Evolutionary conservation across 2,329 filamentous ascomycete genomes (phyloP).

Genomic region (Thelonectria blattea): DNA sequence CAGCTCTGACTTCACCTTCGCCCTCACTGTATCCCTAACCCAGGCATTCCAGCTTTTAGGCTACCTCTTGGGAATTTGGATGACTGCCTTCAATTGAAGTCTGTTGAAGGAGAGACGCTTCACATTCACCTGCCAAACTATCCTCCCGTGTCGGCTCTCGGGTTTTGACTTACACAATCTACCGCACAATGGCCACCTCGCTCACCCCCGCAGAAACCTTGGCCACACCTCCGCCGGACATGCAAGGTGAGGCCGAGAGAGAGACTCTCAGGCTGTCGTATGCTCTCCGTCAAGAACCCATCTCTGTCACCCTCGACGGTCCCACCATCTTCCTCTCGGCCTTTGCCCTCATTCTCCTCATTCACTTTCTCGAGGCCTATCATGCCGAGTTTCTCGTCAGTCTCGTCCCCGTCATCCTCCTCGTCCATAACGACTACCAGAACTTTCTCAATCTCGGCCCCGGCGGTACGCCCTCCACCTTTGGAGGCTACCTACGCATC

Average conservation of each 20-base stretch:
- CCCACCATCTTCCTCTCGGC: conserved; percentile 53
- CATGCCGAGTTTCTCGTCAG: conserved; percentile 57
- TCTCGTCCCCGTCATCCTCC: conserved; percentile 54
- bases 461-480: conserved; percentile 78
- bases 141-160: not conserved
- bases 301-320: conserved; percentile 61
- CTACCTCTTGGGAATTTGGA: not conserved
- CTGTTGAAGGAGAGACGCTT: not conserved
- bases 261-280: conserved; percentile 32
- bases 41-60: conserved; percentile 3
- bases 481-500: conserved; percentile 74
- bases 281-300: conserved; percentile 51
- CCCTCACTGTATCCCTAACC: not conserved
- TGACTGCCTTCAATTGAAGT: conserved; percentile 7
- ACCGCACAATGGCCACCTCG: conserved; percentile 39
- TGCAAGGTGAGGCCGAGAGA: conserved; percentile 29
- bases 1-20: conserved; percentile 8
- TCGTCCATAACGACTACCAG: conserved; percentile 73
- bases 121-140: not conserved
- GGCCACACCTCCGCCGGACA: conserved; percentile 28
- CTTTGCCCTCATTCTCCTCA: conserved; percentile 54
- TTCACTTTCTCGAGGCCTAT: conserved; percentile 57
- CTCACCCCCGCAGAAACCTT: conserved; percentile 38
- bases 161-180: not conserved
- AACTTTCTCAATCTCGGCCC: conserved; percentile 80